These are phyloP conservation scores for Aspergillus flavus DNA, from an alignment of 2,329 filamentous ascomycete species.

Conservation along the genomic window DNA sequence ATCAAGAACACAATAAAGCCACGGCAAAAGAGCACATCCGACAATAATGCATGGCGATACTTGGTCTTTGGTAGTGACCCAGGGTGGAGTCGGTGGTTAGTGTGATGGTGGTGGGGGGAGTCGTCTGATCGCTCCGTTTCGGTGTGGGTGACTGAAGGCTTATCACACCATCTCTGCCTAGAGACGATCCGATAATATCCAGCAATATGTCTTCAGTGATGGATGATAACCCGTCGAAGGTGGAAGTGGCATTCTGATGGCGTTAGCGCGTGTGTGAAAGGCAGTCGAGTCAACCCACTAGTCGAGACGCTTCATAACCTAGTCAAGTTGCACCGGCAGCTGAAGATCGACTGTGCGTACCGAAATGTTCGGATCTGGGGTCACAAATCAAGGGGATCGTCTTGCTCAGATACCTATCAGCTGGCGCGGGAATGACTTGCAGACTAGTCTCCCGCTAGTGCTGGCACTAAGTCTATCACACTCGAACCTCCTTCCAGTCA, in stretches of 20 bases:
- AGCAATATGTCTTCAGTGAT: not conserved
- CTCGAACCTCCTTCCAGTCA: slow-evolving; percentile 10
- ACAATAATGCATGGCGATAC: not conserved
- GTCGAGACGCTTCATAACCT: not conserved
- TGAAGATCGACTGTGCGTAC: slow-evolving; percentile 19
- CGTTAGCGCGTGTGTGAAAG: not conserved
- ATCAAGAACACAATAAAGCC: not conserved
- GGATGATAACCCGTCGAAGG: not conserved
- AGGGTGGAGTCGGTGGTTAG: slow-evolving; percentile 6
- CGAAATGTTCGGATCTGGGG: slow-evolving; percentile 13
- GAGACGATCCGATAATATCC: not conserved
- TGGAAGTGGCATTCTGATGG: not conserved
- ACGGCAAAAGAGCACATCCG: not conserved
- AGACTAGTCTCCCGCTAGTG: slow-evolving; percentile 8
- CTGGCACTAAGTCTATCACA: slow-evolving; percentile 1
- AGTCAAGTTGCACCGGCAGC: slow-evolving; percentile 10
- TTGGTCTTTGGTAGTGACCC: not conserved
- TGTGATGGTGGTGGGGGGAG: slow-evolving; percentile 11
- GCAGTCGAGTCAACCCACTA: not conserved
- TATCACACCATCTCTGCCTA: not conserved
- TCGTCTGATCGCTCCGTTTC: slow-evolving; percentile 12
- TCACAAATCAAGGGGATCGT: slow-evolving; percentile 2
- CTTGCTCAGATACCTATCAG: not conserved
- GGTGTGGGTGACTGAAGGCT: slow-evolving; percentile 3
- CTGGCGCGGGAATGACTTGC: slow-evolving; percentile 13